Percentiles rank a stretch among this genome's conserved stretches.
phyloP scores from a whole-genome alignment of 2,329 filamentous ascomycete genomes.

The Fonsecaea erecta region DNA sequence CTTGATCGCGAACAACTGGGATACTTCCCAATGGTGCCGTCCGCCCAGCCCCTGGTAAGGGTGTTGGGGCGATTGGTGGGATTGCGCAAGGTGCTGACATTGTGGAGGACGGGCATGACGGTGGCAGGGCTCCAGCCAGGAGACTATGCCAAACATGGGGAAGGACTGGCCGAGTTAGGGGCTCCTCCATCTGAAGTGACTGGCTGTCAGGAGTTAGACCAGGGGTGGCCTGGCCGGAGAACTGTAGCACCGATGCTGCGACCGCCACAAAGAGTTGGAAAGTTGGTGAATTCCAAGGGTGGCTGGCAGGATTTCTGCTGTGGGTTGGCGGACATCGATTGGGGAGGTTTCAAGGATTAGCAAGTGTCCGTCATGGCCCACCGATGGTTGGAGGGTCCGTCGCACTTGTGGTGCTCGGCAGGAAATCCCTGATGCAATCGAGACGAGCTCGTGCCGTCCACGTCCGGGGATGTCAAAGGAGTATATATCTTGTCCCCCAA shows the following conservation, averaged over 20 bases:
- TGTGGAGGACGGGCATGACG: conserved; percentile 30
- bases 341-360: conserved; percentile 33
- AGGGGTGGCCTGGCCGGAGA: conserved; percentile 21
- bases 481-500: background rate
- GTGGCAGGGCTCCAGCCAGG: conserved; percentile 23
- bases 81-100: conserved; percentile 20
- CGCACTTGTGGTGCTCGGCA: conserved; percentile 9
- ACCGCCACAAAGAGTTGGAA: conserved; percentile 17
- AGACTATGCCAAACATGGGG: conserved; percentile 26
- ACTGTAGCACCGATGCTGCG: conserved; percentile 12
- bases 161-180: conserved; percentile 22
- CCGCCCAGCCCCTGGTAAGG: conserved; percentile 31
- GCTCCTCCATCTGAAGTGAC: conserved; percentile 27
- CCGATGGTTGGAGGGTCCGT: conserved; percentile 17
- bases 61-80: conserved; percentile 24
- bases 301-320: conserved; percentile 26
- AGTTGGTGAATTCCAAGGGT: conserved; percentile 22
- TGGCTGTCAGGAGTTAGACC: conserved; percentile 27
- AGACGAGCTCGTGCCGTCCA: conserved; percentile 13
- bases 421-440: conserved; percentile 24
- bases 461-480: conserved; percentile 2
- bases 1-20: conserved; percentile 32
- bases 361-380: conserved; percentile 24
- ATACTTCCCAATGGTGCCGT: conserved; percentile 24
- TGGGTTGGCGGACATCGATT: conserved; percentile 23